Percentiles rank a stretch among this genome's conserved stretches.
These are phyloP conservation scores for Furcasterigmium sp. DNA, from an alignment of 2,329 filamentous ascomycete genomes.

Conservation along the genomic window DNA sequence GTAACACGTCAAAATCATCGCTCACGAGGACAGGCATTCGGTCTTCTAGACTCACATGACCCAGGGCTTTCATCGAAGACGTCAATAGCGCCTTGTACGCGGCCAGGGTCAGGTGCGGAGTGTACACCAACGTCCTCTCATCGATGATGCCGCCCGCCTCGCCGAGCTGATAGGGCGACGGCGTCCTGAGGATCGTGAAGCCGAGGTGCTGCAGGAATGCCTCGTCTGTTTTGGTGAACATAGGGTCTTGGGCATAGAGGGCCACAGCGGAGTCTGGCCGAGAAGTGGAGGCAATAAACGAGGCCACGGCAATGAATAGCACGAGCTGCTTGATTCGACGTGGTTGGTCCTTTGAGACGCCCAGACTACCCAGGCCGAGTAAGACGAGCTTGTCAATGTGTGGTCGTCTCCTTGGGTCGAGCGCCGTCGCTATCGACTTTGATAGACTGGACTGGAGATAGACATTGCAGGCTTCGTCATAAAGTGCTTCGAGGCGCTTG, in stretches of 20 bases:
- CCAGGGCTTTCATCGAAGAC: neutral
- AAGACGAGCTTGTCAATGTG: neutral
- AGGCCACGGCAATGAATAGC: neutral
- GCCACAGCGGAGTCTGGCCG: neutral
- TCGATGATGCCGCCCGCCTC: neutral
- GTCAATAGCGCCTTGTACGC: neutral
- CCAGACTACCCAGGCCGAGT: neutral
- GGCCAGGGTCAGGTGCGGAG: neutral
- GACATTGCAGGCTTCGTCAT: neutral
- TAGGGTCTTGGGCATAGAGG: neutral
- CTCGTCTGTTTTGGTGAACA: neutral
- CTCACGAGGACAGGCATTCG: neutral
- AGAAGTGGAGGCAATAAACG: neutral
- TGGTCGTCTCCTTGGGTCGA: neutral
- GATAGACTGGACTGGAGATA: neutral
- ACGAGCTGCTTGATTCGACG: slow-evolving; percentile 1
- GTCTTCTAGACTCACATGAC: neutral
- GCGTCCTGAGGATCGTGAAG: neutral
- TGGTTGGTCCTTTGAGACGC: neutral
- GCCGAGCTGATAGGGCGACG: neutral
- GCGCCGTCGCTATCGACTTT: neutral
- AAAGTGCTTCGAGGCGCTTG: neutral
- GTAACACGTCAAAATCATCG: neutral
- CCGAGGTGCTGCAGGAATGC: neutral
- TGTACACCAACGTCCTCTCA: neutral